Percentiles rank a stretch among this genome's conserved stretches.
These are phyloP conservation scores for Coemansia sp. DNA, from an alignment of 192 early-diverging fungal genomes.

Conservation along the genomic window DNA sequence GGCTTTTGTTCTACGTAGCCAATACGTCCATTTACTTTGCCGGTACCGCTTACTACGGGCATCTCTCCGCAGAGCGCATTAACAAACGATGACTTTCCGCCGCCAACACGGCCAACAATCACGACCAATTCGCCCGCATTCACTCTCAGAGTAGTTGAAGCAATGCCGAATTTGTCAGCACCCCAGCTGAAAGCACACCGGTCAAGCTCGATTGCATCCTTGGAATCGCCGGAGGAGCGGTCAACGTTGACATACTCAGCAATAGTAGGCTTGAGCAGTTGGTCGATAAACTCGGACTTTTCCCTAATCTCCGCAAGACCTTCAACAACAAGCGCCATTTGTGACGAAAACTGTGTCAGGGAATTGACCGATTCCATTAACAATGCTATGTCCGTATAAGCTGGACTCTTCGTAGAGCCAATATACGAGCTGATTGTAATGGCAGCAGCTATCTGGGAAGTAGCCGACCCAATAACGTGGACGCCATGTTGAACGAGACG, in stretches of 20 bases:
- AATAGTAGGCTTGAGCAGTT: background rate
- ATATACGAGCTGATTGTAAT: conserved; percentile 61
- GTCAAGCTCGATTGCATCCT: conserved; percentile 11
- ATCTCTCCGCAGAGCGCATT: conserved; percentile 79
- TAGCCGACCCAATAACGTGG: conserved; percentile 28
- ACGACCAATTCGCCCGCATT: conserved; percentile 69
- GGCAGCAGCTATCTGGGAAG: conserved; percentile 58
- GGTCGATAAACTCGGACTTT: conserved; percentile 2
- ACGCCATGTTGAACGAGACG: conserved; percentile 12
- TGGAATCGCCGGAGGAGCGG: background rate
- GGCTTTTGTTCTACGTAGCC: conserved; percentile 51
- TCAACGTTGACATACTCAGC: conserved; percentile 1
- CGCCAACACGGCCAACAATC: conserved; percentile 83
- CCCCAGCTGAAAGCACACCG: conserved; percentile 35
- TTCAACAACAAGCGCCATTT: background rate
- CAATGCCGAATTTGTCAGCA: conserved; percentile 51
- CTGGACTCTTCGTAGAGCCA: conserved; percentile 18
- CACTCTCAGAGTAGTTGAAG: conserved; percentile 60
- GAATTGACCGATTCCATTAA: conserved; percentile 26
- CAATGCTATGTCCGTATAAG: conserved; percentile 14
- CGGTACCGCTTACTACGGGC: conserved; percentile 66
- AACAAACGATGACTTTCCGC: conserved; percentile 69
- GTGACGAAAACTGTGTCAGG: conserved; percentile 11
- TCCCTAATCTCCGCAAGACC: background rate
- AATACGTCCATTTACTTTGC: conserved; percentile 62